Conservation (phyloP, 1,284 basidiomycete genomes). For the Ceratobasidium sp. region DNA sequence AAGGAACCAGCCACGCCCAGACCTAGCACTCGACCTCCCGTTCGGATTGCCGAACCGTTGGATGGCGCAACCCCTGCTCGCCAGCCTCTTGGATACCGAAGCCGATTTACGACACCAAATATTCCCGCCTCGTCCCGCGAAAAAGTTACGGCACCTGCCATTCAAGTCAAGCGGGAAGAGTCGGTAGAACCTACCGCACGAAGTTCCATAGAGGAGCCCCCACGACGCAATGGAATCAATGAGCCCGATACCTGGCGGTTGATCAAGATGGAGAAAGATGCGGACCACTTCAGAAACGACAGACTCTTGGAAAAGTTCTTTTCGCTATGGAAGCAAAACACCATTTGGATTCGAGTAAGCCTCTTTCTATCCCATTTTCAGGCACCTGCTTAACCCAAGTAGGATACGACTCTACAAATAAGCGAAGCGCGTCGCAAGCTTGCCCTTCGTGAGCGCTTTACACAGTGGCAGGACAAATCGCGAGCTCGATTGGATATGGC, state of each 20-base stretch:
- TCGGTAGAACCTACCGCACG: conserved; percentile 12
- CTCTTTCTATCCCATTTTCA: conserved; percentile 12
- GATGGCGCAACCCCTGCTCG: conserved; percentile 37
- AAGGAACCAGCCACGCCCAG: conserved; percentile 13
- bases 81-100: conserved; percentile 5
- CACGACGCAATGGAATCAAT: conserved; percentile 30
- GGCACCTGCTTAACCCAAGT: not conserved
- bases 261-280: conserved; percentile 70
- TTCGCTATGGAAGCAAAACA: conserved; percentile 71
- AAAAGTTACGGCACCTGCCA: not conserved
- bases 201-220: not conserved
- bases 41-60: conserved; percentile 15
- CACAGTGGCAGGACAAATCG: conserved; percentile 42
- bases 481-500: conserved; percentile 20
- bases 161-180: conserved; percentile 20
- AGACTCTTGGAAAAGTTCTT: conserved; percentile 69
- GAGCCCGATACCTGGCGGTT: conserved; percentile 70
- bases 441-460: conserved; percentile 44
- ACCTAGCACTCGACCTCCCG: conserved; percentile 15
- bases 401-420: conserved; percentile 46
- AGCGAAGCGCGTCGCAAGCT: conserved; percentile 46
- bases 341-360: conserved; percentile 72
- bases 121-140: conserved; percentile 2
- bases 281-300: conserved; percentile 69
- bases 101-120: conserved; percentile 21